Percentiles rank a stretch among this genome's conserved stretches.
phyloP scores from a whole-genome alignment of 768 basidiomycete species.

The Lactarius quietus region DNA sequence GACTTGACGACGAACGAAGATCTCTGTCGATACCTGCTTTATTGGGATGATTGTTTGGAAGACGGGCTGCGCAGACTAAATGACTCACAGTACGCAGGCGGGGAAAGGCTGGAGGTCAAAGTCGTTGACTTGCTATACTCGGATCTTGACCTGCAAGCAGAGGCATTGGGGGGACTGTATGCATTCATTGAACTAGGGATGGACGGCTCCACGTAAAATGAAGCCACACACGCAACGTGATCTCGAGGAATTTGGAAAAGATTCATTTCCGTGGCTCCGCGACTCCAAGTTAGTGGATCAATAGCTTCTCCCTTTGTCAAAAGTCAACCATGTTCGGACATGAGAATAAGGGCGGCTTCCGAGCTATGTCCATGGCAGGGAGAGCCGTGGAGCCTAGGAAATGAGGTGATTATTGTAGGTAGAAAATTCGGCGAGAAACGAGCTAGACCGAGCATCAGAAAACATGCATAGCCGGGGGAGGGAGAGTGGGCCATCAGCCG shows the following conservation, averaged over 20 bases:
- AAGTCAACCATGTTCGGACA: not conserved
- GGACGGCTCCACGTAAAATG: not conserved
- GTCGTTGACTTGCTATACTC: not conserved
- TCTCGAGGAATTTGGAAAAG: conserved; percentile 1
- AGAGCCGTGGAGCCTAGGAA: not conserved
- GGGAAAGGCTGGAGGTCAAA: not conserved
- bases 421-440: not conserved
- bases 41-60: not conserved
- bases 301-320: not conserved
- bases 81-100: not conserved
- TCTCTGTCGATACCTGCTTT: not conserved
- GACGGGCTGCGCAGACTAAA: not conserved
- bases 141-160: conserved; percentile 5
- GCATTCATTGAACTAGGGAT: not conserved
- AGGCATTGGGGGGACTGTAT: not conserved
- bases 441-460: conserved; percentile 4
- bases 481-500: not conserved
- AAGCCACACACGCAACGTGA: not conserved
- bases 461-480: not conserved
- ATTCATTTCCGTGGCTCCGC: conserved; percentile 20
- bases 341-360: not conserved
- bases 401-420: not conserved
- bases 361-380: not conserved
- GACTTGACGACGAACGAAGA: conserved; percentile 2
- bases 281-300: conserved; percentile 1